Percentiles rank a stretch among this genome's conserved stretches.
Conservation (phyloP, 257 asterid genomes). For the Echites panduratus region DNA sequence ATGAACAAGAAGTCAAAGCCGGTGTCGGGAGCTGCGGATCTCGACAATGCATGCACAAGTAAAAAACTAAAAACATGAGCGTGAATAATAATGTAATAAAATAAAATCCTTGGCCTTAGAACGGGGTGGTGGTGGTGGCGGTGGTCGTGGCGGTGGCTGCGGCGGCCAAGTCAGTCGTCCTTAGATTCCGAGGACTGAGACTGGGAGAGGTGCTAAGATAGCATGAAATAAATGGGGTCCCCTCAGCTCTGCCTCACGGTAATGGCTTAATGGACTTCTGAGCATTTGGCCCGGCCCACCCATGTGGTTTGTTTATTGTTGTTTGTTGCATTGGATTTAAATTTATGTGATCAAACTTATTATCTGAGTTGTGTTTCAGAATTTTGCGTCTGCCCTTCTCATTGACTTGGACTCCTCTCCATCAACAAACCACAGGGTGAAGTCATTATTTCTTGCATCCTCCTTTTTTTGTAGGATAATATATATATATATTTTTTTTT, state of each 20-base stretch:
- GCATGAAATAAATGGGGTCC: background rate
- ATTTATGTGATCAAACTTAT: background rate
- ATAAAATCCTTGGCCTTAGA: too few species aligned
- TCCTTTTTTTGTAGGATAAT: too few species aligned
- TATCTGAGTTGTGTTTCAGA: background rate
- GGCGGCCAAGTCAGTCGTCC: background rate
- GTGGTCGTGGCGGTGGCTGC: conserved; percentile 3
- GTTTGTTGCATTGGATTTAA: conserved; percentile 13
- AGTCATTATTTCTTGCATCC: too few species aligned
- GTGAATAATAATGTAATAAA: conserved; percentile 9
- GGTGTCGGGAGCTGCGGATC: conserved; percentile 13
- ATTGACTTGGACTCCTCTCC: too few species aligned
- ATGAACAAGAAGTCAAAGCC: conserved; percentile 28
- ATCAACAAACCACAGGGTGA: too few species aligned
- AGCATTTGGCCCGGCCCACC: background rate
- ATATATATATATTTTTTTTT: too few species aligned
- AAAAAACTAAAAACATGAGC: background rate
- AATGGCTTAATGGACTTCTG: background rate
- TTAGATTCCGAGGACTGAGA: too few species aligned
- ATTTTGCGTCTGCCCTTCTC: background rate
- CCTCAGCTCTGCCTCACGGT: conserved; percentile 11
- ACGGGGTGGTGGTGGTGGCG: background rate
- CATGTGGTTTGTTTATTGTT: conserved; percentile 24
- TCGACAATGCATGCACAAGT: conserved; percentile 24
- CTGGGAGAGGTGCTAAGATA: too few species aligned